Conservation (phyloP, 2,329 filamentous ascomycete species). For the Sclerotinia spermophila region DNA sequence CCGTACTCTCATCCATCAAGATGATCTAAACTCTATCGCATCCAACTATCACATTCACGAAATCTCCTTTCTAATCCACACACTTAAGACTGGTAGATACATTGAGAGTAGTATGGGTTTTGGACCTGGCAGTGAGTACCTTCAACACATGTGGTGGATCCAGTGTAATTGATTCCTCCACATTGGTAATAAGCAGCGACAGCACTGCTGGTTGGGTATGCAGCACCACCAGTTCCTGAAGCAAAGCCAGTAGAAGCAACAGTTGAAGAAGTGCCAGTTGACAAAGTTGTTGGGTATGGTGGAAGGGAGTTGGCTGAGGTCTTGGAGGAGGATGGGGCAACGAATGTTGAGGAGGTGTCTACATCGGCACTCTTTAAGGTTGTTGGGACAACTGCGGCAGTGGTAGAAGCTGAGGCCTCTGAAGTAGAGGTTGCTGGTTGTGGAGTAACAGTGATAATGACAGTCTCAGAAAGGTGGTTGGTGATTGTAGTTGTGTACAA, state of each 20-base stretch:
- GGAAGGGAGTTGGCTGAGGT: background rate
- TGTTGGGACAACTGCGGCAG: background rate
- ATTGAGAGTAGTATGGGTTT: slow-evolving; percentile 24
- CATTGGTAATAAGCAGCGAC: slow-evolving; percentile 26
- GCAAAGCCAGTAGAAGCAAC: slow-evolving; percentile 13
- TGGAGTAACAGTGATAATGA: slow-evolving; percentile 8
- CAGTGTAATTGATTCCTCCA: slow-evolving; percentile 27
- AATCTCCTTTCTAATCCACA: background rate
- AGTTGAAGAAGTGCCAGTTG: background rate
- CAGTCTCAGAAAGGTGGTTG: background rate
- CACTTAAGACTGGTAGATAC: background rate
- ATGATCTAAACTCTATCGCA: slow-evolving; percentile 4
- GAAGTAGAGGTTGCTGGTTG: background rate
- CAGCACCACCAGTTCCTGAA: slow-evolving; percentile 8
- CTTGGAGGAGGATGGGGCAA: slow-evolving; percentile 8
- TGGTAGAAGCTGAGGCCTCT: background rate
- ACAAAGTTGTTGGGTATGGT: slow-evolving; percentile 15
- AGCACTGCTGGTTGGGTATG: background rate
- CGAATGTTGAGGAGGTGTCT: background rate
- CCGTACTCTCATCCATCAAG: slow-evolving; percentile 5
- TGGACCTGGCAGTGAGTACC: slow-evolving; percentile 23
- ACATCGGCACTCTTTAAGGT: background rate
- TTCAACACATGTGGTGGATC: slow-evolving; percentile 24
- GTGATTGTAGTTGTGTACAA: slow-evolving; percentile 1
- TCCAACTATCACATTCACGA: background rate